phyloP scores from a whole-genome alignment of 352 stramenopile species.

The Phytophthora lateralis region DNA sequence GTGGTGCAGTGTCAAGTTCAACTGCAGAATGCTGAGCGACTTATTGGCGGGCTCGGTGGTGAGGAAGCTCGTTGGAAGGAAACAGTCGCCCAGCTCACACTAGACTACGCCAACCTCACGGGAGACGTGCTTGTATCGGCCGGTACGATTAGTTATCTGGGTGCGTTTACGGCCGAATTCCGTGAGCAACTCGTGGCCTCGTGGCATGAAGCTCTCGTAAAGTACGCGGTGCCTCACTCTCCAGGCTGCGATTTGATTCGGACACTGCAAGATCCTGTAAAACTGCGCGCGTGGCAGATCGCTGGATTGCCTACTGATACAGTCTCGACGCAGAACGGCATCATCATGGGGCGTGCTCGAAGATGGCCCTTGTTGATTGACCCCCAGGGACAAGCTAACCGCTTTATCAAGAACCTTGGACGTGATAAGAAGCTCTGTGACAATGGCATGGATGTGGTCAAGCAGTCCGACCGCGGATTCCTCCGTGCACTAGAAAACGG shows the following conservation, averaged over 20 bases:
- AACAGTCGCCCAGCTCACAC: slow-evolving; percentile 73
- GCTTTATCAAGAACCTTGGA: slow-evolving; percentile 91
- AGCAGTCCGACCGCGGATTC: slow-evolving; percentile 88
- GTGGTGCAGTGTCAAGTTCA: slow-evolving; percentile 91
- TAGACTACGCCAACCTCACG: slow-evolving; percentile 81
- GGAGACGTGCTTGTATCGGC: slow-evolving; percentile 88
- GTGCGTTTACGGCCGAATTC: slow-evolving; percentile 89
- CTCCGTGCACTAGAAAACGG: slow-evolving; percentile 89
- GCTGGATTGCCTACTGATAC: slow-evolving; percentile 86
- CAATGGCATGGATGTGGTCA: slow-evolving; percentile 93
- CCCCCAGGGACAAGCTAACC: slow-evolving; percentile 92
- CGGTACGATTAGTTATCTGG: slow-evolving; percentile 88
- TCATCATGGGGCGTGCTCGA: slow-evolving; percentile 87
- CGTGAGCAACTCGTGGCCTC: slow-evolving; percentile 64
- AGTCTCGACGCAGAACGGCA: slow-evolving; percentile 94
- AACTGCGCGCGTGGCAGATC: slow-evolving; percentile 90
- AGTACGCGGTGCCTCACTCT: slow-evolving; percentile 74
- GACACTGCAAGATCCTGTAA: slow-evolving; percentile 88
- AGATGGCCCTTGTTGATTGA: slow-evolving; percentile 92
- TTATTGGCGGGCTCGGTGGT: slow-evolving; percentile 84
- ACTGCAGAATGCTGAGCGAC: slow-evolving; percentile 85
- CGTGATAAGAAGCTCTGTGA: slow-evolving; percentile 85
- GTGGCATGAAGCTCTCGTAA: slow-evolving; percentile 71
- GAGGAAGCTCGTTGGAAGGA: slow-evolving; percentile 88
- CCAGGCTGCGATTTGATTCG: slow-evolving; percentile 85